Evolutionary conservation across 148 eudicot species (phyloP).

Genomic region (Rhododendron vialii): DNA sequence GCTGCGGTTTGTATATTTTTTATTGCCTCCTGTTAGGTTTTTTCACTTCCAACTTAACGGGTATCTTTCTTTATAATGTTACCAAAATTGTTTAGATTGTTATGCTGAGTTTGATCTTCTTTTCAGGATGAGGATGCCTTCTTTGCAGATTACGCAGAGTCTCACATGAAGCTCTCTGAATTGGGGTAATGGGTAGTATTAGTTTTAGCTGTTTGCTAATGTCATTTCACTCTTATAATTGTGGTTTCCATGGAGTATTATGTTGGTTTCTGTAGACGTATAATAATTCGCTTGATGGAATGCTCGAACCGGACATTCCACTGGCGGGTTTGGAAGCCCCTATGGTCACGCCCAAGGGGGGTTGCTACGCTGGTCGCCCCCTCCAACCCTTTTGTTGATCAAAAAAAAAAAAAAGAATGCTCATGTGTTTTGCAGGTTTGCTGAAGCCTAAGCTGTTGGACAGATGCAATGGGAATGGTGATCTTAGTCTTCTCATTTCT

Average conservation of each 20-base stretch:
- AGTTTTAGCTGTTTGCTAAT: neutral
- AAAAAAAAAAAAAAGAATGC: no score
- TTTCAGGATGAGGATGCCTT: slow-evolving; percentile 90
- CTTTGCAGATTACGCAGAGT: slow-evolving; percentile 83
- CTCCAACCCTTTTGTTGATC: no score
- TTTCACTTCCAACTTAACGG: neutral
- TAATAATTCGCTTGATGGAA: neutral
- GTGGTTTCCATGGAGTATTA: neutral
- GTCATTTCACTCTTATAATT: neutral
- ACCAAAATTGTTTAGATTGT: neutral
- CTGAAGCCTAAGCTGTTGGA: slow-evolving; percentile 46
- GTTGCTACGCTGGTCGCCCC: no score
- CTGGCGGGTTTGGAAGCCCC: no score
- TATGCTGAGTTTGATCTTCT: neutral
- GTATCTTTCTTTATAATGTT: neutral
- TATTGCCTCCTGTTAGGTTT: neutral
- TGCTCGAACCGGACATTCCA: no score
- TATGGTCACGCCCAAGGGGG: no score
- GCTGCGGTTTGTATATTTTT: slow-evolving; percentile 52
- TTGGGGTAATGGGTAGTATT: slow-evolving; percentile 43
- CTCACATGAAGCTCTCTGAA: slow-evolving; percentile 89
- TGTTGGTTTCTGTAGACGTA: neutral
- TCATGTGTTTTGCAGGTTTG: slow-evolving; percentile 33
- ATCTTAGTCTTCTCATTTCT: neutral
- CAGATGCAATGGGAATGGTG: neutral